These are phyloP conservation scores for Sordariomycetes sp. DNA, from an alignment of 2,329 filamentous ascomycete species.

Conservation along the genomic window DNA sequence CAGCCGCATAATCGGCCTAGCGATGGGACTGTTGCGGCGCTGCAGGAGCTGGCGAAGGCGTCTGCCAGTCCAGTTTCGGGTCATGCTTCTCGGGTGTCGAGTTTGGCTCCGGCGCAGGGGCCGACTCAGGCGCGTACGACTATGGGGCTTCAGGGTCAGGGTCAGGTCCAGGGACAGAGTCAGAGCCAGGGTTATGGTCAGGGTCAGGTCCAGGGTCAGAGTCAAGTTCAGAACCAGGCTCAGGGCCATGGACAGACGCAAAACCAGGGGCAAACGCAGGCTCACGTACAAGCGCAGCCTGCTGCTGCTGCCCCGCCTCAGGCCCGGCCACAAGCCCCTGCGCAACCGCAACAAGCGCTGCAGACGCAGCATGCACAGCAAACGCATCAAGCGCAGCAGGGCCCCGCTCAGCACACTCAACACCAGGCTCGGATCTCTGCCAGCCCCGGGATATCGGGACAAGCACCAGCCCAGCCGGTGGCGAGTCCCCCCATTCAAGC, in stretches of 20 bases:
- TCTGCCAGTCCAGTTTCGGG: not conserved
- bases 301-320: conserved; percentile 14
- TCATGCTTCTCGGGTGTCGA: not conserved
- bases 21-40: not conserved
- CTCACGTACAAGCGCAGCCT: conserved; percentile 13
- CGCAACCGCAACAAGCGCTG: conserved; percentile 5
- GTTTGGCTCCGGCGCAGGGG: not conserved
- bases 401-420: conserved; percentile 6
- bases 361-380: conserved; percentile 9
- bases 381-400: conserved; percentile 3
- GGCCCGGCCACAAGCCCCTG: conserved; percentile 8
- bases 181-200: not conserved
- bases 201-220: not conserved
- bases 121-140: not conserved
- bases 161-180: not conserved
- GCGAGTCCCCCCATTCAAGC: not conserved
- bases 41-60: not conserved
- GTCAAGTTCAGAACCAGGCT: not conserved
- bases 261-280: not conserved
- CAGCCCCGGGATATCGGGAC: not conserved
- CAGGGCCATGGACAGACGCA: not conserved
- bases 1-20: not conserved
- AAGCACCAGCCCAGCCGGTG: not conserved
- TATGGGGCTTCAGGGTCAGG: not conserved
- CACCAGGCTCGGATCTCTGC: not conserved